Evolutionary conservation across 805 yeast genomes (phyloP), one percentile per base, ranked within the genome.

Genomic region (Hanseniaspora hatyaiensis): DNA sequence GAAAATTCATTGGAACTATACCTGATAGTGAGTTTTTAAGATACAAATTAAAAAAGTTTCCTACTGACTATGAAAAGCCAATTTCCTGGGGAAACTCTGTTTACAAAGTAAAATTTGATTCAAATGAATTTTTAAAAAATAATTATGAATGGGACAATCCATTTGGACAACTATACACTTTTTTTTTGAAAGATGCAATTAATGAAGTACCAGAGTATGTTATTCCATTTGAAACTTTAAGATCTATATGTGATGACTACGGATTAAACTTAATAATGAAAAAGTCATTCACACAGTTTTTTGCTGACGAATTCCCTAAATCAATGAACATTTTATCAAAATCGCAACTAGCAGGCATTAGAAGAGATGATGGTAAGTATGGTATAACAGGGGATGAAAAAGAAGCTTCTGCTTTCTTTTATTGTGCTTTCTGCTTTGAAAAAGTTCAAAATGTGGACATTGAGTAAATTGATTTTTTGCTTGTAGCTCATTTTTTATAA

Each of bases 191-290:
- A 53, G 98, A 92, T 65, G 98, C 99, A 0, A 89, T 92, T 41
- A 96, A 86, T 52, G 80, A 92, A 57, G 96, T 92, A 20, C 97
- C 97, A 0, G 99, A 92, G 59, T 92, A 82, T 58, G 94, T 92
- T 5, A 96, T 92, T 6, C 97, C 96, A 1, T 87, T 92, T 63
- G 96, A 89, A 57, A 75, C 80, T 1, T 75, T 92, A 50, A 72
- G 95, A 62, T 75, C 80, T 49, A 65, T 89, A 47, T 94, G 96
- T 37, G 85, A 80, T 58, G 94, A 86, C 50, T 83, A 78, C 61
- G 85, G 85, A 12, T 64, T 89, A 52, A 80, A 77, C 49, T 65
- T 92, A 50, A 73, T 80, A 51, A 76, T 76, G 55, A 80, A 80
- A 57, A 78, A 78, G 68, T 80, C 83, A 45, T 89, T 92, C 56